phyloP scores from a whole-genome alignment of 2,329 filamentous ascomycete species.

The Raffaelea ambrosiae region DNA sequence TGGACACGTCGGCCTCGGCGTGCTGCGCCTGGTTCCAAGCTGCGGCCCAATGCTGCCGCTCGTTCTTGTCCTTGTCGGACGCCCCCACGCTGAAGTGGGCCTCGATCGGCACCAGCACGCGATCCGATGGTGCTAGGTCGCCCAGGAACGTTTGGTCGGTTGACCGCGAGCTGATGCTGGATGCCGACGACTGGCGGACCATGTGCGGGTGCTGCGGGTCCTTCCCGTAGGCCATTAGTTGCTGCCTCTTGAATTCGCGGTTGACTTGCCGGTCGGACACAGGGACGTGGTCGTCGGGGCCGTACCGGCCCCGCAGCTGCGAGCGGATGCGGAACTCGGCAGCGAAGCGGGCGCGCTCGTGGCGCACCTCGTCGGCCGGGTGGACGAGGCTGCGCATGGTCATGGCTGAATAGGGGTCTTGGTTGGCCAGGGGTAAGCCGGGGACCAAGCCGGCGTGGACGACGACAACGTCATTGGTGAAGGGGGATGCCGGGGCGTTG shows the following conservation, averaged over 20 bases:
- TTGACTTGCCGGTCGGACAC: constrained; percentile 13
- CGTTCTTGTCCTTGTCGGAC: neutral
- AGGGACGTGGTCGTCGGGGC: constrained; percentile 5
- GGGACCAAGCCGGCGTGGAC: constrained; percentile 85
- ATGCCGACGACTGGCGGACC: constrained; percentile 2
- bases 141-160: neutral
- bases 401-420: constrained; percentile 77
- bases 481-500: constrained; percentile 14
- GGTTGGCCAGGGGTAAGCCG: constrained; percentile 58
- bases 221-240: constrained; percentile 8
- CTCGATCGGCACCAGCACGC: constrained; percentile 27
- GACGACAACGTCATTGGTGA: constrained; percentile 49
- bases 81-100: constrained; percentile 32
- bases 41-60: constrained; percentile 51
- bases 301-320: constrained; percentile 10
- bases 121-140: neutral
- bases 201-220: constrained; percentile 8
- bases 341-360: constrained; percentile 19
- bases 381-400: constrained; percentile 77
- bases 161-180: neutral
- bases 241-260: constrained; percentile 11
- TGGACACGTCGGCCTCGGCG: constrained; percentile 14
- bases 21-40: constrained; percentile 47
- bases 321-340: constrained; percentile 25
- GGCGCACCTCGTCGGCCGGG: constrained; percentile 44